phyloP scores from a whole-genome alignment of 257 asterid species.

The Nicotiana tabacum region DNA sequence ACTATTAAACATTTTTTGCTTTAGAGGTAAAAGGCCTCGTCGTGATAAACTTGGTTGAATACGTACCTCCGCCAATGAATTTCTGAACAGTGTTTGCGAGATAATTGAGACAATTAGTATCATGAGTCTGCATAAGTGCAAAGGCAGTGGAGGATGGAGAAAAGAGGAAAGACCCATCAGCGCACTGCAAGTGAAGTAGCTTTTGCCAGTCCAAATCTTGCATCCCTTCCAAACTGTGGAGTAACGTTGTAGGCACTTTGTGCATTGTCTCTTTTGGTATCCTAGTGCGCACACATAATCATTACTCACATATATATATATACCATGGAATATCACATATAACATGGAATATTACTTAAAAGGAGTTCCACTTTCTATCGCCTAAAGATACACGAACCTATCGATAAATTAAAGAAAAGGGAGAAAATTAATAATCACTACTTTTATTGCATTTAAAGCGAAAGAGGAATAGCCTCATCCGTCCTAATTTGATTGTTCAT shows the following conservation, averaged over 20 bases:
- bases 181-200: slow-evolving; percentile 46
- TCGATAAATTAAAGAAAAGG: too few relatives aligned
- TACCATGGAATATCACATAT: too few relatives aligned
- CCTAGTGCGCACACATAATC: slow-evolving; percentile 32
- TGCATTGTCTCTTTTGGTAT: slow-evolving; percentile 67
- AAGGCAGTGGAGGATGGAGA: slow-evolving; percentile 92
- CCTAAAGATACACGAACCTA: too few relatives aligned
- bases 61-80: slow-evolving; percentile 80
- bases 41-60: too few relatives aligned
- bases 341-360: neutral
- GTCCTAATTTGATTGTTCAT: too few relatives aligned
- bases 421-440: too few relatives aligned
- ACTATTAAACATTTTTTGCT: too few relatives aligned
- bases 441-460: too few relatives aligned
- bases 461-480: too few relatives aligned
- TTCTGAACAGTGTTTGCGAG: slow-evolving; percentile 35
- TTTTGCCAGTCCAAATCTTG: slow-evolving; percentile 59
- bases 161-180: slow-evolving; percentile 79
- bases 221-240: slow-evolving; percentile 88
- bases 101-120: slow-evolving; percentile 53
- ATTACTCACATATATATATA: slow-evolving; percentile 1
- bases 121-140: slow-evolving; percentile 65
- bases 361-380: neutral
- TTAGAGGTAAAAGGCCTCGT: too few relatives aligned
- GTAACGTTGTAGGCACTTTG: slow-evolving; percentile 68